phyloP scores from a whole-genome alignment of 805 yeast species.

The Ogataea nonfermentans region DNA sequence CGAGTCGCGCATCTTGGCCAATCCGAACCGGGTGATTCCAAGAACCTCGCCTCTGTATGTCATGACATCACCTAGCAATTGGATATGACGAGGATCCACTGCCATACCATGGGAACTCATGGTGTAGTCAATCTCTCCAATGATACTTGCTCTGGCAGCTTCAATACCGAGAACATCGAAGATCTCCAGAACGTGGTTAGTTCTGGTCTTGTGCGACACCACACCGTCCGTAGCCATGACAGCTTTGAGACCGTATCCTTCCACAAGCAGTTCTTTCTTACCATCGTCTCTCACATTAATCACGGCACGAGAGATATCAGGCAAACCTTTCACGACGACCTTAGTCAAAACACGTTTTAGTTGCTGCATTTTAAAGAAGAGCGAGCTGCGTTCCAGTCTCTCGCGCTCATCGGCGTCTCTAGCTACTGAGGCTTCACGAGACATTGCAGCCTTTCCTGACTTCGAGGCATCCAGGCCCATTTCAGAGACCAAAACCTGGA shows the following conservation, averaged over 20 bases:
- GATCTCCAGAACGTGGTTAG: slow-evolving; percentile 92
- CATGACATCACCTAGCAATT: slow-evolving; percentile 96
- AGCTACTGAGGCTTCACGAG: slow-evolving; percentile 29
- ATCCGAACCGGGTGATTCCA: slow-evolving; percentile 97
- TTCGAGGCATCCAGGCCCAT: slow-evolving; percentile 38
- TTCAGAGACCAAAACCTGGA: slow-evolving; percentile 62
- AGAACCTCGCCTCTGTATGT: slow-evolving; percentile 97
- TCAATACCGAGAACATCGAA: slow-evolving; percentile 91
- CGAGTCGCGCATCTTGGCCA: slow-evolving; percentile 97
- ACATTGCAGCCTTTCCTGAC: slow-evolving; percentile 41
- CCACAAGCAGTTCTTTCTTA: slow-evolving; percentile 88
- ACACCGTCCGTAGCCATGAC: slow-evolving; percentile 99
- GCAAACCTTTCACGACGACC: slow-evolving; percentile 89
- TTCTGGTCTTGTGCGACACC: slow-evolving; percentile 77
- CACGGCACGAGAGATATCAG: slow-evolving; percentile 92
- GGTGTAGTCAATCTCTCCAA: slow-evolving; percentile 92
- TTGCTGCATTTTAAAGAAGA: slow-evolving; percentile 87
- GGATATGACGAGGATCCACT: slow-evolving; percentile 99
- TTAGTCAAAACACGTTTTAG: slow-evolving; percentile 80
- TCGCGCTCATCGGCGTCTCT: slow-evolving; percentile 38
- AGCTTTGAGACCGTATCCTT: slow-evolving; percentile 94
- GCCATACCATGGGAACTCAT: slow-evolving; percentile 99
- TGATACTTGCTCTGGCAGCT: slow-evolving; percentile 92
- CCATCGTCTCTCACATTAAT: slow-evolving; percentile 87
- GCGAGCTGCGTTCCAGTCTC: slow-evolving; percentile 43